These are phyloP conservation scores for Clonostachys sp. DNA, from an alignment of 2,329 filamentous ascomycete genomes.

Conservation along the genomic window DNA sequence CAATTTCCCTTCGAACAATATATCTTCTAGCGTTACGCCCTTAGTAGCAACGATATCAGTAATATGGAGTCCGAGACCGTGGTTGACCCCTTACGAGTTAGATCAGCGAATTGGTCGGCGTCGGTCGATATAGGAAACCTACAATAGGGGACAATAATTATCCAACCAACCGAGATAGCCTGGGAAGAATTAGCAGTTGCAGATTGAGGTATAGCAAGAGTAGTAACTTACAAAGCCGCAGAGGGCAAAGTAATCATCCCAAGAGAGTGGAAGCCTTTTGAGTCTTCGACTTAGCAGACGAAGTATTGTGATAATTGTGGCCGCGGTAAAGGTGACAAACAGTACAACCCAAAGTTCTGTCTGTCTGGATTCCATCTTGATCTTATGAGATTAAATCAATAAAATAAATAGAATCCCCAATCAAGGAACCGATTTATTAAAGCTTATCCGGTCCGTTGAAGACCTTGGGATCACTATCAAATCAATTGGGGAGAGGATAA, in stretches of 20 bases:
- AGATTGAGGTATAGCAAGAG: not conserved
- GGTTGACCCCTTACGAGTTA: constrained; percentile 2
- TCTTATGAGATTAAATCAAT: not conserved
- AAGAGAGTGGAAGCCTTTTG: constrained; percentile 2
- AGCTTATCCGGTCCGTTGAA: constrained; percentile 1
- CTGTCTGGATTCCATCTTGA: constrained; percentile 5
- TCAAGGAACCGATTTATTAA: not conserved
- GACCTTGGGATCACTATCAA: not conserved
- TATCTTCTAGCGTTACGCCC: not conserved
- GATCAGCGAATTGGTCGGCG: constrained; percentile 2
- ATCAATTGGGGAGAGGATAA: not conserved
- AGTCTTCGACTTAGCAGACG: constrained; percentile 4
- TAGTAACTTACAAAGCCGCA: constrained; percentile 4
- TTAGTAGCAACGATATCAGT: constrained; percentile 1
- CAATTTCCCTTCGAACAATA: not conserved
- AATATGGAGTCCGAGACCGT: constrained; percentile 5
- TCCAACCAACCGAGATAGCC: constrained; percentile 3
- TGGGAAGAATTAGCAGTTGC: constrained; percentile 1
- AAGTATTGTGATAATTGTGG: constrained; percentile 4
- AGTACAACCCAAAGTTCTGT: constrained; percentile 4
- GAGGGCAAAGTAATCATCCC: constrained; percentile 6
- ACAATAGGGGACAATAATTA: constrained; percentile 5
- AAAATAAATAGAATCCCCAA: not conserved
- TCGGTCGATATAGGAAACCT: not conserved
- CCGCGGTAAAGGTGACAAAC: constrained; percentile 3